Evolutionary conservation across 306 rosid genomes (phyloP).

Genomic region (Citrullus mucosospermus): DNA sequence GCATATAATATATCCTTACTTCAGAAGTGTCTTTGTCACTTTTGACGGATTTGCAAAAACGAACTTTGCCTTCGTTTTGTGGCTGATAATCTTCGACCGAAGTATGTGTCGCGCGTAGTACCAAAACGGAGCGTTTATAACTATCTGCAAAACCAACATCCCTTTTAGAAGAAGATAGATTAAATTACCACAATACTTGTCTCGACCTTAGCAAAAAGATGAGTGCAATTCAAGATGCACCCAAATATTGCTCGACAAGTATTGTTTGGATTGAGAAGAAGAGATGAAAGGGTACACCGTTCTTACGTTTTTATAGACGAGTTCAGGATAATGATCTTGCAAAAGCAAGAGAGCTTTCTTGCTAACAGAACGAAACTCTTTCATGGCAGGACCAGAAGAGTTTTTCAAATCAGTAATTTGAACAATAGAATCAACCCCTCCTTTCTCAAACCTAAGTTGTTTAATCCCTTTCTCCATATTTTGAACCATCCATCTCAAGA

Average conservation of each 20-base stretch:
- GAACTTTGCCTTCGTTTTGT: slow-evolving; percentile 41
- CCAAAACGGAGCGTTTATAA: slow-evolving; percentile 75
- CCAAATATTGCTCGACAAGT: neutral
- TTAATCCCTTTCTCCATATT: slow-evolving; percentile 39
- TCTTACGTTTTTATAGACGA: slow-evolving; percentile 25
- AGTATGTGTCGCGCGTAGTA: slow-evolving; percentile 42
- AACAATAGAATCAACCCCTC: slow-evolving; percentile 46
- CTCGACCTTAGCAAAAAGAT: no score
- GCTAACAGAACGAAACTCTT: slow-evolving; percentile 34
- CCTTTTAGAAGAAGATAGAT: no score
- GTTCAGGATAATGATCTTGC: slow-evolving; percentile 55
- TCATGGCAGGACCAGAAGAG: slow-evolving; percentile 34
- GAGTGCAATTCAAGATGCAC: neutral
- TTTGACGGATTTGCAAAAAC: slow-evolving; percentile 45
- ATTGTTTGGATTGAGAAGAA: no score
- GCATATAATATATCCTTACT: slow-evolving; percentile 22
- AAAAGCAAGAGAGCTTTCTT: slow-evolving; percentile 30
- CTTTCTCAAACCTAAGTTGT: slow-evolving; percentile 35
- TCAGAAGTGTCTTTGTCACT: slow-evolving; percentile 59
- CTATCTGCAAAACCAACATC: slow-evolving; percentile 27
- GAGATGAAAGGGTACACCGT: neutral
- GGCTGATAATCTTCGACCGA: slow-evolving; percentile 34
- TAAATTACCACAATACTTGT: no score
- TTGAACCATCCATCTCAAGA: slow-evolving; percentile 55
- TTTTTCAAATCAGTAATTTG: slow-evolving; percentile 55